Base-by-base conservation (phyloP, 225 moss, liverwort and hornwort genomes). In the Sphagnum tenellum region DNA sequence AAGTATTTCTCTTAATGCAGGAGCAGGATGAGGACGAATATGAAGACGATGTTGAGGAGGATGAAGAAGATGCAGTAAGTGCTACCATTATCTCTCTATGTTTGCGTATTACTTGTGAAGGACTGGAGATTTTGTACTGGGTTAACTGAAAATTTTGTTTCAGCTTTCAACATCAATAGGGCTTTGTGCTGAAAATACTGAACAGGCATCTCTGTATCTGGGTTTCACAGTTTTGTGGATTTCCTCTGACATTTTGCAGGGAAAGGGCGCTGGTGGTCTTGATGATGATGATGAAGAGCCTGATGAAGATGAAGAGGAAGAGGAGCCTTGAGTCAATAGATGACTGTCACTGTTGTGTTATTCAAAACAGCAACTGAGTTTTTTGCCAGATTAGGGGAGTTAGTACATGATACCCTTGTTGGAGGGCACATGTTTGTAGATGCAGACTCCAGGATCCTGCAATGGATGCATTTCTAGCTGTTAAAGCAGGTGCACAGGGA, bases 271-370 rank as follows among this genome's bases (percentile, higher is more conserved):
- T 0, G 96, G 85, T 49, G 85, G 82, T 55, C 65, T 84, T 67
- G 89, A 92, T 51, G 96, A 93, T 29, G 92, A 92, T 46, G 96
- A 96, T 29, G 96, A 93, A 11, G 93, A 93, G 63, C 87, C 83
- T 3, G 90, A 90, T 55, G 98, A 93, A 50, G 96, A 87, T 45
- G 86, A 96, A 49, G 87, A 92, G 57, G 90, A 91, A 50, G 88
- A 98, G 49, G 88, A 88, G 44, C 81, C 77, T 64, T 86, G 57
- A 79, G 66, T 9, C 45, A 13, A 69, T 2, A 59, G 52, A 13
- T 64, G 7, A 8, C 13, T 44, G 53, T 6, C 9, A 52, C 9
- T 6, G 66, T 54, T 64, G 48, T 12, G 29, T 12, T 63, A 60
- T 57, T 62, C 29, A 29, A 0, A 29, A 65, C 56, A 54, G 8